Evolutionary conservation across 352 stramenopile genomes (phyloP), one percentile per base, ranked within the genome.

Genomic region (Phytophthora nicotianae): DNA sequence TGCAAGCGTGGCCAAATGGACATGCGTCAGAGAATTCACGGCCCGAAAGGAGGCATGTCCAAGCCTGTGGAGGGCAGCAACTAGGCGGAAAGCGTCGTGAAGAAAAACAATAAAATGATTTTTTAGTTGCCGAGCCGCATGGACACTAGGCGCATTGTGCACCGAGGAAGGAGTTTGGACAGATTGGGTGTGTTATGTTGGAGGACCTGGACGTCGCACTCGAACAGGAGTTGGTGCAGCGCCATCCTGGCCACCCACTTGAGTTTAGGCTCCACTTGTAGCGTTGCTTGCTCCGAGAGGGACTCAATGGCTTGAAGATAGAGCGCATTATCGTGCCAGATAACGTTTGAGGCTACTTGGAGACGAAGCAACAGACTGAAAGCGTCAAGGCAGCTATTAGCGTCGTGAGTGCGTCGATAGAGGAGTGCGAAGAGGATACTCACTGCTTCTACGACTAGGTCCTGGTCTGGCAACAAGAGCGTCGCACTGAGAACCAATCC

Each of bases 1-100:
- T 94, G 85, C 75, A 92, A 89, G 59, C 85, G 85, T 19, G 85
- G 85, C 20, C 85, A 94, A 20, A 50, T 94, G 53, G 85, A 94
- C 56, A 94, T 94, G 85, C 79, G 85, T n/a, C 87, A 85, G 55
- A 76, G 85, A 20, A 89, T 94, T 41, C 83, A 83, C 40, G 85
- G 85, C 0, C 85, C 85, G 7, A 92, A 94, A 64, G 85, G 85
- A 57, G 85, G 85, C 23, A 73, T 80, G 54, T 79, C 70, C 13
- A 89, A 89, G 55, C 68, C 70, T 48, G 46, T 72, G 38, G 68
- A 75, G 5, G 26, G 50, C 17, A 62, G 52, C 26, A 68, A 64
- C 1, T 74, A 67, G 37, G 21, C 4, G 11, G 16, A 42, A 21
- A 42, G 9, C n/a, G 19, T 51, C 26, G 19, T 46, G 40, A 26